Base-by-base conservation (phyloP, 106 monocot species). In the Dioscorea zingiberensis region DNA sequence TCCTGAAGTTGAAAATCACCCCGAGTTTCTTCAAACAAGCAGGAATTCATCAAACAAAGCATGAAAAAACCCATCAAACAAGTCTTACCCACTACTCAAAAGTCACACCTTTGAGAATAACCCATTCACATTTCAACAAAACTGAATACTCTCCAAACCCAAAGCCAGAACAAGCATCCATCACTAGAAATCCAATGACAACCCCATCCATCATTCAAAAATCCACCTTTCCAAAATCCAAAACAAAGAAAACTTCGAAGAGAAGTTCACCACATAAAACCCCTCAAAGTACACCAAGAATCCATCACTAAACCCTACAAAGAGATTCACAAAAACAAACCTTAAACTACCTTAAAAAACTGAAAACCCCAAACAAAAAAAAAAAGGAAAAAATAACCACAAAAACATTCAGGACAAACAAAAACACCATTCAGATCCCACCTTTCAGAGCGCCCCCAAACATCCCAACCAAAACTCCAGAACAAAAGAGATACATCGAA, bases 311-410 rank as follows among this genome's bases (percentile, higher is more conserved):
- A 51, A 51, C 51, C 51, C 51, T 51, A 51, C 15, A 51, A 51
- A 51, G 51, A 51, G 4, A 51, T 13, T 13, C 49, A 9, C 19
- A 51, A 51, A 51, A 51, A 51, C 51, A 51, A 16, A 51, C 7
- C 51, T 13, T 4, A 2, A 51, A 51, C 4, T 13, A 51, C 2
- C 2, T 4, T 0, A 51, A 51, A 19, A 51, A 18, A 19, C 8
- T 2, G 15, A 51, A 51, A 51, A 70, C 25, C 58, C 69, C 38
- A 45, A 69, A 57, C 44, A 44, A 22, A 55, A 38, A 9, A 68
- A 2, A 38, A 38, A 8, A 6, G 9, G 38, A 38, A 38, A 10
- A 38, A 38, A 38, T 10, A 38, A 38, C 3, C 38, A 38, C 38
- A 38, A 38, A 38, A 38, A 6, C 38, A 38, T 8, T 38, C 9